phyloP scores from a whole-genome alignment of 2,329 filamentous ascomycete genomes.

The Dothidotthia symphoricarpi region DNA sequence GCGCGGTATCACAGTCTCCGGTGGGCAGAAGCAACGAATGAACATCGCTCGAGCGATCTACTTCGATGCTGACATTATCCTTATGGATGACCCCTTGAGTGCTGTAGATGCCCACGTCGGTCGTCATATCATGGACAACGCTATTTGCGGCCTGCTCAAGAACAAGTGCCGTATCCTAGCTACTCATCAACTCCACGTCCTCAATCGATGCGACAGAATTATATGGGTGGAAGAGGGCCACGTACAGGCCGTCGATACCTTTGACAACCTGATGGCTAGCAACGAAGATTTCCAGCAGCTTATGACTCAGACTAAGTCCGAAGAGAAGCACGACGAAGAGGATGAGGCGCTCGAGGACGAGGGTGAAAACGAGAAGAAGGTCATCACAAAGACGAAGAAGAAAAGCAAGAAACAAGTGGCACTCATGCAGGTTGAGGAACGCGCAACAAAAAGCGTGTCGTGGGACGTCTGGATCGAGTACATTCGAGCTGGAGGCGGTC shows the following conservation, averaged over 20 bases:
- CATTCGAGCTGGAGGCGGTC: conserved; percentile 69
- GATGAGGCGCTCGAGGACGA: conserved; percentile 53
- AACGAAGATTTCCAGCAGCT: conserved; percentile 76
- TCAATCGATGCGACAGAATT: conserved; percentile 86
- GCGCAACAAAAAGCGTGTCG: conserved; percentile 71
- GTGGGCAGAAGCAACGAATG: conserved; percentile 90
- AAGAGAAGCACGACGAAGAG: conserved; percentile 50
- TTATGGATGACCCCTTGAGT: conserved; percentile 65
- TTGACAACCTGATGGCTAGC: conserved; percentile 77
- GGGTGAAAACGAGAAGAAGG: conserved; percentile 58
- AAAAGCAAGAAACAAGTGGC: conserved; percentile 51
- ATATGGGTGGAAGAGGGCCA: conserved; percentile 88
- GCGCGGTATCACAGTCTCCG: conserved; percentile 90
- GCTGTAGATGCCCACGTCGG: conserved; percentile 60
- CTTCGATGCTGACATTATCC: conserved; percentile 61
- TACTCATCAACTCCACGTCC: conserved; percentile 91
- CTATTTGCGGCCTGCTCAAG: conserved; percentile 83
- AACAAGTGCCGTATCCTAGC: conserved; percentile 89
- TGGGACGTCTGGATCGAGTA: conserved; percentile 80
- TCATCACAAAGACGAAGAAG: conserved; percentile 51
- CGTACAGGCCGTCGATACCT: conserved; percentile 84
- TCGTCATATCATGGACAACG: conserved; percentile 81
- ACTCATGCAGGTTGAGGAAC: conserved; percentile 73
- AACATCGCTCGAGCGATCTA: conserved; percentile 84
- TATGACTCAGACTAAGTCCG: conserved; percentile 75